Evolutionary conservation across 2,329 filamentous ascomycete species (phyloP).

Genomic region (Neopestalotiopsis sp.): DNA sequence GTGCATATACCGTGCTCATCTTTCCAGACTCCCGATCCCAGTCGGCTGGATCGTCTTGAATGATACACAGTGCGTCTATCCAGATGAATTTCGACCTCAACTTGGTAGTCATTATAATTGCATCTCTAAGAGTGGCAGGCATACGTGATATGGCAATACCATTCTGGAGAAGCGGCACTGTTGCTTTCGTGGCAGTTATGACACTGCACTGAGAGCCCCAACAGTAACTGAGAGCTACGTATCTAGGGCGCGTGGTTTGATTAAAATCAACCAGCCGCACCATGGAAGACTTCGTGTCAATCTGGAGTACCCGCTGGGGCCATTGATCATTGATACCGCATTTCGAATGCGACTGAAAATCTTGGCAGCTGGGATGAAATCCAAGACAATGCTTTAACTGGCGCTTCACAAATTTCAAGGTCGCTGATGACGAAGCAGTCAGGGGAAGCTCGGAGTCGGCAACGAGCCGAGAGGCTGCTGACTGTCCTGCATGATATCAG

Average conservation of each 20-base stretch:
- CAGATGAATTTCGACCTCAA: slow-evolving; percentile 21
- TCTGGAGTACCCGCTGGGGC: no score
- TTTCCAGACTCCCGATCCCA: slow-evolving; percentile 25
- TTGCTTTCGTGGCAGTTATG: not conserved
- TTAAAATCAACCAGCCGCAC: not conserved
- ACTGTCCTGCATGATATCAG: no score
- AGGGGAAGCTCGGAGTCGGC: no score
- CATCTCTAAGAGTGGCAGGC: slow-evolving; percentile 19
- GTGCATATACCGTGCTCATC: slow-evolving; percentile 27
- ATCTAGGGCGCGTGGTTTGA: slow-evolving; percentile 2
- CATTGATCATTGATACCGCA: no score
- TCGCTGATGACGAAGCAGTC: no score
- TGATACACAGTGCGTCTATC: slow-evolving; percentile 14
- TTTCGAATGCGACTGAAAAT: no score
- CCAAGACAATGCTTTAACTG: no score
- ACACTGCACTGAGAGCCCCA: slow-evolving; percentile 7
- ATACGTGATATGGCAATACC: slow-evolving; percentile 9
- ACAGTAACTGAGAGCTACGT: slow-evolving; percentile 21
- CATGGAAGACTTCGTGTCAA: no score
- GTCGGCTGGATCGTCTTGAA: slow-evolving; percentile 23
- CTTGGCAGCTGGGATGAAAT: no score
- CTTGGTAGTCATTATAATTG: slow-evolving; percentile 3
- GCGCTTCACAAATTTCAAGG: no score
- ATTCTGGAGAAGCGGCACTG: not conserved
- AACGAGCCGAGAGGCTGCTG: no score